A percentile compares a stretch with the other conserved stretches of the same genome.
These are phyloP conservation scores for Xylaria curta DNA, from an alignment of 495 filamentous ascomycete species.

Conservation along the genomic window DNA sequence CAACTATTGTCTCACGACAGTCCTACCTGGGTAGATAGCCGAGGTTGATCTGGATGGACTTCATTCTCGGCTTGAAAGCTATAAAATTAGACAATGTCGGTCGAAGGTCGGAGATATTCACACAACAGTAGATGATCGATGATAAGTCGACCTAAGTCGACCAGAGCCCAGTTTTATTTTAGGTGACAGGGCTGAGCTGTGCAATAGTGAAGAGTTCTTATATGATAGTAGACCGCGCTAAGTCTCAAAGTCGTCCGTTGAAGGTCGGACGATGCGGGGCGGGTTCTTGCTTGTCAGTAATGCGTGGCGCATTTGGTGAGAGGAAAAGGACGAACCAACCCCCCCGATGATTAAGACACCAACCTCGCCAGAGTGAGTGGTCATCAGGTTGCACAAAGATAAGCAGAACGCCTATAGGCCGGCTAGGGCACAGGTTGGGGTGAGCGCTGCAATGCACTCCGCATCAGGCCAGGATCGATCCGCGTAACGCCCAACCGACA, in stretches of 20 bases:
- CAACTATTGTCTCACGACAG: background rate
- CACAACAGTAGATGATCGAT: background rate
- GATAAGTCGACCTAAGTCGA: background rate
- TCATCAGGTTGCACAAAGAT: constrained; percentile 3
- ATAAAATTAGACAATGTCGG: background rate
- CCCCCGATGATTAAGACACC: background rate
- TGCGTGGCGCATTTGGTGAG: background rate
- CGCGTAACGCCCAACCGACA: background rate
- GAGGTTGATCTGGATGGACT: background rate
- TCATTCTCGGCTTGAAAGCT: background rate
- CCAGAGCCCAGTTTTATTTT: no score
- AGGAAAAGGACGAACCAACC: background rate
- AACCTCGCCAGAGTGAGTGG: background rate
- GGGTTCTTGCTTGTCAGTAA: background rate
- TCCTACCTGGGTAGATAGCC: background rate
- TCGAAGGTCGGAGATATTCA: background rate
- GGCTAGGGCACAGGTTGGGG: constrained; percentile 5
- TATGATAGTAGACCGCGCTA: background rate
- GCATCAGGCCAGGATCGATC: constrained; percentile 11
- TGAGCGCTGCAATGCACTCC: constrained; percentile 2
- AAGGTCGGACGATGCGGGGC: constrained; percentile 7
- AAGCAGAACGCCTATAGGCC: background rate
- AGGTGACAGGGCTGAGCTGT: background rate
- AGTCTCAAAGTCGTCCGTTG: constrained; percentile 3
- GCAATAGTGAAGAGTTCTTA: background rate